These are phyloP conservation scores for Pisolithus marmoratus DNA, from an alignment of 768 basidiomycete genomes.

Conservation along the genomic window DNA sequence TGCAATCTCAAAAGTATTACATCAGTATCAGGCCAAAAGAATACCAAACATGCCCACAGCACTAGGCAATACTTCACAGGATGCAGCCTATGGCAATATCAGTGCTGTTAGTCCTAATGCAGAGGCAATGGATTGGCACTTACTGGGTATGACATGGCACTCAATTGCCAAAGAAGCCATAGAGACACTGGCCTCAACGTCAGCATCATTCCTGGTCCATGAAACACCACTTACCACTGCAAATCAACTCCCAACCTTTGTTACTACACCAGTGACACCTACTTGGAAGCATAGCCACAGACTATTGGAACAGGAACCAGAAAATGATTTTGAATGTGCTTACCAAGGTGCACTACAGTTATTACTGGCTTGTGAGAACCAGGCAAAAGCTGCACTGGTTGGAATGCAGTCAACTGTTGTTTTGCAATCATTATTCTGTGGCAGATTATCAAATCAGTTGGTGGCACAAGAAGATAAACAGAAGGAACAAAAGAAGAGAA, in stretches of 20 bases:
- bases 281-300: neutral
- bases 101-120: too few species aligned
- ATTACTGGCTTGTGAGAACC: too few species aligned
- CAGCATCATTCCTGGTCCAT: neutral
- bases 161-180: neutral
- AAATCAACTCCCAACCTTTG: neutral
- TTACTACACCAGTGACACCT: neutral
- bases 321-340: neutral
- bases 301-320: neutral
- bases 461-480: conserved; percentile 9
- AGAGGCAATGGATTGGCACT: too few species aligned
- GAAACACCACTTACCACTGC: neutral
- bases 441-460: conserved; percentile 6
- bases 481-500: neutral
- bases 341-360: conserved; percentile 1
- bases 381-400: conserved; percentile 4
- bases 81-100: too few species aligned
- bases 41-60: too few species aligned
- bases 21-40: neutral
- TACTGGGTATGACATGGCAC: too few species aligned
- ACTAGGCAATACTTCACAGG: too few species aligned
- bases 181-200: neutral
- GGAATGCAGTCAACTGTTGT: conserved; percentile 11
- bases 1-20: neutral
- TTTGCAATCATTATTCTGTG: conserved; percentile 11